Conservation (phyloP, 129 eudicot genomes). For the Scalesia atractyloides region DNA sequence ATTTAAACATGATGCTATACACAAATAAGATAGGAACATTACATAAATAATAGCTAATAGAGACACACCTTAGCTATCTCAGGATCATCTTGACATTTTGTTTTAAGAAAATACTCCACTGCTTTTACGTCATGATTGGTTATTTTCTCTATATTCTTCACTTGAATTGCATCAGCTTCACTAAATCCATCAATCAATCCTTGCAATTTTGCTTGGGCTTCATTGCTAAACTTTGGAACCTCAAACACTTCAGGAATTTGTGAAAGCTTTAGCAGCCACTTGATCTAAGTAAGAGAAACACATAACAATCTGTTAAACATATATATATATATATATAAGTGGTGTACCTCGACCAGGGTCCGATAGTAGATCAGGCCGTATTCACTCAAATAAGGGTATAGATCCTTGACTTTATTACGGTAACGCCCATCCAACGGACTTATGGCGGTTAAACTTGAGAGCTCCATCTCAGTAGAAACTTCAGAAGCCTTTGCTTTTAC, state of each 20-base stretch:
- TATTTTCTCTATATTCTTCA: constrained; percentile 77
- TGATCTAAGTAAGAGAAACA: constrained; percentile 44
- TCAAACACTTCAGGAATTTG: constrained; percentile 69
- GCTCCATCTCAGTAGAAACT: constrained; percentile 55
- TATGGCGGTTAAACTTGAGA: constrained; percentile 66
- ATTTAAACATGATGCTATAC: constrained; percentile 8
- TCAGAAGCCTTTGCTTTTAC: constrained; percentile 41
- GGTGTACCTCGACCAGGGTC: constrained; percentile 73
- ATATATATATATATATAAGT: neutral
- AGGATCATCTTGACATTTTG: constrained; percentile 82
- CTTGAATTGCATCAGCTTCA: constrained; percentile 74
- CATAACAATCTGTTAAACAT: constrained; percentile 12
- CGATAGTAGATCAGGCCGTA: constrained; percentile 77
- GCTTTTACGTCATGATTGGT: constrained; percentile 99
- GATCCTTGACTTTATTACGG: constrained; percentile 72
- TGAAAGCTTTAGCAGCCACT: constrained; percentile 86
- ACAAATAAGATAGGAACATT: constrained; percentile 4
- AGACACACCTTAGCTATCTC: constrained; percentile 70
- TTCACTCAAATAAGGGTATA: constrained; percentile 77
- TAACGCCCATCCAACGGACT: constrained; percentile 94
- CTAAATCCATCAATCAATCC: constrained; percentile 67
- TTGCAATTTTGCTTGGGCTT: constrained; percentile 55
- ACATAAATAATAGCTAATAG: constrained; percentile 7
- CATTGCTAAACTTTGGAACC: constrained; percentile 85
- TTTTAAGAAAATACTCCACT: constrained; percentile 90